phyloP scores from a whole-genome alignment of 73 alveolate species.

The Effrenium voratum region DNA sequence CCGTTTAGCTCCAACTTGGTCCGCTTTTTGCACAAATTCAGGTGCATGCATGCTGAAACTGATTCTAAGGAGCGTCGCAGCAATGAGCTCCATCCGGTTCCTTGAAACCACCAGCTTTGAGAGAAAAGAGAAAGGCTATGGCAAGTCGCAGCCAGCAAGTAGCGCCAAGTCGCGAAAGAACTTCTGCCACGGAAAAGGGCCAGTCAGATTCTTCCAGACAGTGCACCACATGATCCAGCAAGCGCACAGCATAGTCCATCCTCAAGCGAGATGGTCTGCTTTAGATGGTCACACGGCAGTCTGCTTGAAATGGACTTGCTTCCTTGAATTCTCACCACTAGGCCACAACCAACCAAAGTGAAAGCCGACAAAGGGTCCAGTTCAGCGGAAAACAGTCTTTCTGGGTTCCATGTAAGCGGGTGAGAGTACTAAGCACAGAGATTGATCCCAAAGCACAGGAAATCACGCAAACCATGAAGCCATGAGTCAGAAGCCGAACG shows the following conservation, averaged over 20 bases:
- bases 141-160: background rate
- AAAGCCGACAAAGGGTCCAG: no score
- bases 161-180: constrained; percentile 45
- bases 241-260: constrained; percentile 79
- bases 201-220: constrained; percentile 69
- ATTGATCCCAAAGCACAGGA: no score
- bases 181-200: constrained; percentile 81
- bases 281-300: no score
- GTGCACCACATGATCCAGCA: constrained; percentile 79
- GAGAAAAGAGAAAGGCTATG: background rate
- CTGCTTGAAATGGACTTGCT: no score
- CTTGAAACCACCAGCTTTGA: background rate
- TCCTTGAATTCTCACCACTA: no score
- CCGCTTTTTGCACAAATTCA: background rate
- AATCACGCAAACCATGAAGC: no score
- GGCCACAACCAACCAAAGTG: no score
- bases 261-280: background rate
- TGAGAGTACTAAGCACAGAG: no score
- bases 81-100: constrained; percentile 40
- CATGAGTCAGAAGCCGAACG: constrained; percentile 40
- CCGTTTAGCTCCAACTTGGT: background rate
- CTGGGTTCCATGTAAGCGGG: no score
- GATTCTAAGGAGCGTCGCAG: constrained; percentile 30
- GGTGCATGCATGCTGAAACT: background rate
- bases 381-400: no score